phyloP scores from a whole-genome alignment of 306 rosid species.

The Alnus rubra region DNA sequence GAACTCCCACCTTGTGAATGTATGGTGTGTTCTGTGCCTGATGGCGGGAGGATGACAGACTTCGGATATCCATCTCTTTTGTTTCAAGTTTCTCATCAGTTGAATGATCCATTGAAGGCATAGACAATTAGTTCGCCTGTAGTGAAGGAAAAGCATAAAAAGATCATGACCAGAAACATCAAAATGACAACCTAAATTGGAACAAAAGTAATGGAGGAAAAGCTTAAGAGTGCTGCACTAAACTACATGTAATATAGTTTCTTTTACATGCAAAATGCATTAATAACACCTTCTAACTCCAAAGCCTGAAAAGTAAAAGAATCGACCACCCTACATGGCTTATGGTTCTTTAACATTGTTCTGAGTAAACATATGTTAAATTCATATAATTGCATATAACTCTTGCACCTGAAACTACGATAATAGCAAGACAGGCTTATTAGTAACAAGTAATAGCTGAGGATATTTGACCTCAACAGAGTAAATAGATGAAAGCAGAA shows the following conservation, averaged over 20 bases:
- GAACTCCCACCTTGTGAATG: slow-evolving; percentile 74
- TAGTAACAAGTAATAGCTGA: slow-evolving; percentile 9
- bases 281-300: slow-evolving; percentile 12
- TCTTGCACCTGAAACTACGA: too few species aligned
- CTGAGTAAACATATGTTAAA: background rate
- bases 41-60: slow-evolving; percentile 40
- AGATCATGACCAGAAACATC: slow-evolving; percentile 8
- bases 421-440: background rate
- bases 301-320: background rate
- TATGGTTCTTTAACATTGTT: background rate
- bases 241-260: slow-evolving; percentile 17
- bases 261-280: slow-evolving; percentile 26
- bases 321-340: slow-evolving; percentile 20
- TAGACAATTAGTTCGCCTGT: slow-evolving; percentile 39
- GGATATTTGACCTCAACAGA: slow-evolving; percentile 39
- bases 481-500: slow-evolving; percentile 21
- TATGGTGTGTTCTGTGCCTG: slow-evolving; percentile 30
- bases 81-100: slow-evolving; percentile 36
- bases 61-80: slow-evolving; percentile 44
- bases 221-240: slow-evolving; percentile 14
- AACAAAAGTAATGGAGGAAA: background rate
- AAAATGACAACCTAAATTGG: background rate
- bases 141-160: slow-evolving; percentile 17
- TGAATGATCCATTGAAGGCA: slow-evolving; percentile 49
- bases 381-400: background rate